Evolutionary conservation across 371 early-diverging fungal genomes (phyloP).

Genomic region (Lichtheimia ornata): DNA sequence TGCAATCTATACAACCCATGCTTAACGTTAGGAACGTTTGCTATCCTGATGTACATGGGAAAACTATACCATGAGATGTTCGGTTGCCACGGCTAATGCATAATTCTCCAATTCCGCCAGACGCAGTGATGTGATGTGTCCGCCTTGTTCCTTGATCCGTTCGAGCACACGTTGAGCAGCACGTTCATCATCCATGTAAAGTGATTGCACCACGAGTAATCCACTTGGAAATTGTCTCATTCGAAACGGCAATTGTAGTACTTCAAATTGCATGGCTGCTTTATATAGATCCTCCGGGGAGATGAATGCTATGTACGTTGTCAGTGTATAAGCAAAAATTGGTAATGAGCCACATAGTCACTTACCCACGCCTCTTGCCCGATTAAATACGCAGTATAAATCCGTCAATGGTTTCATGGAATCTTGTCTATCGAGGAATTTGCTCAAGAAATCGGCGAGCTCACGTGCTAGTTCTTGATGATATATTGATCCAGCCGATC

Average conservation of each 20-base stretch:
- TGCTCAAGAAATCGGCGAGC: conserved; percentile 77
- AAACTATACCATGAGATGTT: conserved; percentile 66
- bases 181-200: conserved; percentile 70
- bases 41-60: background rate
- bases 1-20: conserved; percentile 52
- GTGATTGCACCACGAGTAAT: conserved; percentile 72
- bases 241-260: conserved; percentile 69
- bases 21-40: too few relatives aligned
- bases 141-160: conserved; percentile 53
- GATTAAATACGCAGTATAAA: conserved; percentile 89
- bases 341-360: background rate
- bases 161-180: conserved; percentile 59
- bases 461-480: conserved; percentile 84
- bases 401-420: conserved; percentile 86
- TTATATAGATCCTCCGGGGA: conserved; percentile 87
- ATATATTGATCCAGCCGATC: conserved; percentile 82
- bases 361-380: conserved; percentile 85
- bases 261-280: conserved; percentile 68
- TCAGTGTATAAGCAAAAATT: background rate
- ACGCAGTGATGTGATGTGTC: conserved; percentile 63
- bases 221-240: conserved; percentile 80
- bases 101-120: conserved; percentile 69
- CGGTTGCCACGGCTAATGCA: conserved; percentile 68
- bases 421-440: conserved; percentile 59
- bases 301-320: conserved; percentile 60